These are phyloP conservation scores for Quercus parvula DNA, from an alignment of 306 rosid genomes.

Conservation along the genomic window DNA sequence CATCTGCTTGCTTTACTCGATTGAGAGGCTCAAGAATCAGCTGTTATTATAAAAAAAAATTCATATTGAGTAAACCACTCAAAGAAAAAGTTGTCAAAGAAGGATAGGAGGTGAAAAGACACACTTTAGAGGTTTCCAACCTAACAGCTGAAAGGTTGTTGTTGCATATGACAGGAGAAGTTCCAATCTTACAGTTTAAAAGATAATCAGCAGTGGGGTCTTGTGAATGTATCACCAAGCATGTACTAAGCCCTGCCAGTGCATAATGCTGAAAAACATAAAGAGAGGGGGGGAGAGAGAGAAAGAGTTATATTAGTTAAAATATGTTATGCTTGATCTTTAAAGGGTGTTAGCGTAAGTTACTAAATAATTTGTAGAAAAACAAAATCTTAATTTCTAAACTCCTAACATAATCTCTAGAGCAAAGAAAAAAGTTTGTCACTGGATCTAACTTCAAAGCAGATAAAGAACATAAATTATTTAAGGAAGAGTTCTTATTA, in stretches of 20 bases:
- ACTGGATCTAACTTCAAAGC: not conserved
- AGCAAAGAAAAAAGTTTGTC: not conserved
- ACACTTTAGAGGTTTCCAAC: constrained; percentile 89
- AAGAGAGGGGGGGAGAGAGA: not conserved
- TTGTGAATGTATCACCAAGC: constrained; percentile 82
- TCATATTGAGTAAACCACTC: constrained; percentile 12
- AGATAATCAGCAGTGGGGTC: constrained; percentile 84
- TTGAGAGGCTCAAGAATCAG: constrained; percentile 84
- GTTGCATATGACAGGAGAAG: constrained; percentile 53
- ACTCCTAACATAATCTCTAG: not conserved
- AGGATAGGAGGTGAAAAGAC: constrained; percentile 27
- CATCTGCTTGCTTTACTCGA: constrained; percentile 81
- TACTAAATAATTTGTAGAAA: not conserved
- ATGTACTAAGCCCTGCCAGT: constrained; percentile 71
- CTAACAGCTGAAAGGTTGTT: constrained; percentile 83
- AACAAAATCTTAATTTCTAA: not conserved
- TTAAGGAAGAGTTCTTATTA: not conserved
- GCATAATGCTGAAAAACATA: constrained; percentile 75
- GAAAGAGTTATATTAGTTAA: not conserved
- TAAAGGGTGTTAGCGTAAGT: too few relatives aligned
- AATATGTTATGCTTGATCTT: not conserved
- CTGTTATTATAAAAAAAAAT: constrained; percentile 37
- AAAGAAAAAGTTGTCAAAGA: constrained; percentile 11
- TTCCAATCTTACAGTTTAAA: constrained; percentile 80
- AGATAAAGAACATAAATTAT: not conserved